Evolutionary conservation across 139 green algal species (phyloP), one percentile per base, ranked within the genome.

Genomic region (Chlorella vulgaris): DNA sequence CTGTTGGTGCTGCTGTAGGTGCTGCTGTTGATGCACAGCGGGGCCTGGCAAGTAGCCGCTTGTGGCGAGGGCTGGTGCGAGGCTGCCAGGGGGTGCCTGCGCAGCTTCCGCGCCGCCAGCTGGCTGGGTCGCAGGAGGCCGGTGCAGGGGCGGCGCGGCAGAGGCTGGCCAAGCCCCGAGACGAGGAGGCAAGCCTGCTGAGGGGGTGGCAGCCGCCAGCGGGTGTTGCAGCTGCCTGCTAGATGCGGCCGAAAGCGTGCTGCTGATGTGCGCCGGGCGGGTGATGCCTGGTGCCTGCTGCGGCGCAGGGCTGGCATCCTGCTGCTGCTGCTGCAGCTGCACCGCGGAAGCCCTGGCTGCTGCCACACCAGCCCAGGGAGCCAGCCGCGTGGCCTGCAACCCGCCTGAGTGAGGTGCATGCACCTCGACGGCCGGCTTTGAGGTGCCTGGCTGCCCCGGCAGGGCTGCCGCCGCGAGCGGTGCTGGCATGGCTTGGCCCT

Each of bases 311-410:
- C 35, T 13, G 35, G 18, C 65, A 21, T 10, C 29, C 40, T 61
- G 69, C 33, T 15, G 51, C 55, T 71, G 74, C 58, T 75, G 51
- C 55, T 80, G 22, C 81, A 39, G 15, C 39, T 69, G 29, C 58
- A 51, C 22, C 39, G 65, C 36, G 42, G 74, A 62, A 2, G 60
- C 60, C 15, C 42, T 58, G 8, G 40, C 60, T 1, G 75, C 75
- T 26, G 75, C 75, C n/a, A 65, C 29, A 3, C 40, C 75, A 15
- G 75, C 43, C 43, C 68, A 78, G 7, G 70, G 68, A n/a, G 58
- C 55, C 7, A 33, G 50, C 42, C 58, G 70, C 18, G n/a, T 80
- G 35, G 42, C 69, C 8, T n/a, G 42, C 13, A 8, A 15, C 43
- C 28, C 28, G 55, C 55, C 18, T 29, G 15, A 21, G 55, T 31